These are phyloP conservation scores for Pneumocystis murina DNA, from an alignment of 1,139 yeast species.

Conservation along the genomic window DNA sequence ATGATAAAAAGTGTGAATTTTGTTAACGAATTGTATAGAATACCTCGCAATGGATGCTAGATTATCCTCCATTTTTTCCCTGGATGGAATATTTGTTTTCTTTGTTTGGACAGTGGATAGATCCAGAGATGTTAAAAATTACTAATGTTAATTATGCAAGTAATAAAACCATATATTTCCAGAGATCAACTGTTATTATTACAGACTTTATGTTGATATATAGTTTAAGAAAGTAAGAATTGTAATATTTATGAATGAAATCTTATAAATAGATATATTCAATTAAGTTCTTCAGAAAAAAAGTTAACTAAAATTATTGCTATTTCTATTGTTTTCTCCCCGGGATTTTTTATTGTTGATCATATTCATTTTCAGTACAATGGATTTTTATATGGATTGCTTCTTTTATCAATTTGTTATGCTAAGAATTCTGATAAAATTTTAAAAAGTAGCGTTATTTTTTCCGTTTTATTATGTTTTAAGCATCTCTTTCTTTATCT, in stretches of 20 bases:
- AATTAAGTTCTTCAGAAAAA: slow-evolving; percentile 17
- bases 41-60: slow-evolving; percentile 89
- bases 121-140: slow-evolving; percentile 31
- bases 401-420: slow-evolving; percentile 56
- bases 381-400: slow-evolving; percentile 78
- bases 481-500: slow-evolving; percentile 85
- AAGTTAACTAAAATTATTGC: slow-evolving; percentile 57
- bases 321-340: slow-evolving; percentile 68
- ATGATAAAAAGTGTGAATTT: background rate
- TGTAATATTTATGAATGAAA: slow-evolving; percentile 10
- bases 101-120: slow-evolving; percentile 50
- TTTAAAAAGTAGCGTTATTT: slow-evolving; percentile 55
- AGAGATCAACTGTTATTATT: slow-evolving; percentile 60
- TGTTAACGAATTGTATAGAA: background rate
- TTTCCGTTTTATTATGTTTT: slow-evolving; percentile 68
- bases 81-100: slow-evolving; percentile 77
- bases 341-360: slow-evolving; percentile 76
- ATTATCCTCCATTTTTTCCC: slow-evolving; percentile 95
- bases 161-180: slow-evolving; percentile 63
- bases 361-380: slow-evolving; percentile 92
- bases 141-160: slow-evolving; percentile 61
- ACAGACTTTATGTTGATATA: slow-evolving; percentile 60
- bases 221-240: slow-evolving; percentile 52
- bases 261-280: slow-evolving; percentile 1
- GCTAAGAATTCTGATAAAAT: slow-evolving; percentile 42